Evolutionary conservation across 148 eudicot species (phyloP), one percentile per base, ranked within the genome.

Genomic region (Persicaria tinctoria): DNA sequence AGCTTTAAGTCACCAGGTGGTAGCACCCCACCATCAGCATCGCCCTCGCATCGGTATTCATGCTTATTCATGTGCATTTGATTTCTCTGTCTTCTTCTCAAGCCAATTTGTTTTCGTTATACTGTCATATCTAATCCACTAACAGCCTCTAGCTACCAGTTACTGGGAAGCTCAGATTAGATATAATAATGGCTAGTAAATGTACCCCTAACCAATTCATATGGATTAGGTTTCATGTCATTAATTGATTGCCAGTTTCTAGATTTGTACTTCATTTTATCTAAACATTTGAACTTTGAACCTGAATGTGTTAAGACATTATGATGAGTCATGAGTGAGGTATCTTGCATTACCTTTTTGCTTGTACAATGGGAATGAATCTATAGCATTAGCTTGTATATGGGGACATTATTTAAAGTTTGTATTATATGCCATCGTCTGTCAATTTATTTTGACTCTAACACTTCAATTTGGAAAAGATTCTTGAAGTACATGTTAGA

Each of bases 11-110:
- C 97, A 32, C 87, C 93, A 0, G 88, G 80, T 73, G 82, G 81
- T 54, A 76, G 79, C 79, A 62, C 93, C 81, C 98, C 97, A 0
- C 60, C 80, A 54, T 70, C 87, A 10, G 66, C 85, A 46, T 94
- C 97, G 8, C 89, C 96, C 12, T 73, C 87, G 66, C 90, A 90
- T 64, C 79, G 97, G 98, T 95, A 90, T 18, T 46, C 73, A 32
- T 79, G 32, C 54, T 60, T 8, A 64, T 12, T 68, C 23, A 20
- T 49, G 11, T 59, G 51, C 60, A 48, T 50, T 77, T 66, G n/a
- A 46, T 10, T 46, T 46, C 32, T 51, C 44, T 66, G 51, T 59
- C 23, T 48, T 50, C n/a, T 23, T 23, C 1, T 44, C 48, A 57
- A 73, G 64, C 8, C n/a, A 18, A 32, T 56, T 12, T 72, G n/a